These are phyloP conservation scores for Blastobotrys buckinghamii DNA, from an alignment of 1,139 yeast species.

Conservation along the genomic window DNA sequence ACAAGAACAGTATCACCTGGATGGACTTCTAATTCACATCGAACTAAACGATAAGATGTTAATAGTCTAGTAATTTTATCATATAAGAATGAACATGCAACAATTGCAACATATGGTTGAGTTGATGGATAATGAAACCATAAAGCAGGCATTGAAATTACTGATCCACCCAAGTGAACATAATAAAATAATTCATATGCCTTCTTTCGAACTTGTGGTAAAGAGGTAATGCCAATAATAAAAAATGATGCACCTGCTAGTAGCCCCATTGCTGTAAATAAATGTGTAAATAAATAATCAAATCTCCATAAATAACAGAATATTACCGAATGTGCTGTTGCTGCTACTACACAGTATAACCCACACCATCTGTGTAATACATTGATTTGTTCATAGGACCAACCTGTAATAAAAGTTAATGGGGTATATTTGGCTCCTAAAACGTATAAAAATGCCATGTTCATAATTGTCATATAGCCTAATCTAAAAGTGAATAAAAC, in stretches of 20 bases:
- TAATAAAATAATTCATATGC: constrained; percentile 25
- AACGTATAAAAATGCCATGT: constrained; percentile 25
- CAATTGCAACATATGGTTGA: constrained; percentile 22
- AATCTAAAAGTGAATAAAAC: constrained; percentile 24
- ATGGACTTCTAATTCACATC: constrained; percentile 17
- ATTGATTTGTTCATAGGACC: constrained; percentile 30
- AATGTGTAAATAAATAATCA: constrained; percentile 30
- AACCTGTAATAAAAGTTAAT: constrained; percentile 24
- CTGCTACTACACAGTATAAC: constrained; percentile 18
- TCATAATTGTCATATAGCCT: constrained; percentile 23
- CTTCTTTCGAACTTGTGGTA: constrained; percentile 13
- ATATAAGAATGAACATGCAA: constrained; percentile 22
- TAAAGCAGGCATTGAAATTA: constrained; percentile 23
- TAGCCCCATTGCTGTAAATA: constrained; percentile 34
- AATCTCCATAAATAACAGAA: constrained; percentile 21
- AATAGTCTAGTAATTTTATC: constrained; percentile 21
- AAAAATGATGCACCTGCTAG: constrained; percentile 22
- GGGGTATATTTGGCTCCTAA: constrained; percentile 28
- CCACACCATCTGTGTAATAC: constrained; percentile 27
- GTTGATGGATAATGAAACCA: constrained; percentile 25
- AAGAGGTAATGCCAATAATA: constrained; percentile 21
- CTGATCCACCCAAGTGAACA: constrained; percentile 22
- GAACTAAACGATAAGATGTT: constrained; percentile 19
- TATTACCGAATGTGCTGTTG: constrained; percentile 19
- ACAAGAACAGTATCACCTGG: constrained; percentile 25